Evolutionary conservation across 202 grass and related monocot genomes (phyloP).

Genomic region (Schoenoplectus tabernaemontani): DNA sequence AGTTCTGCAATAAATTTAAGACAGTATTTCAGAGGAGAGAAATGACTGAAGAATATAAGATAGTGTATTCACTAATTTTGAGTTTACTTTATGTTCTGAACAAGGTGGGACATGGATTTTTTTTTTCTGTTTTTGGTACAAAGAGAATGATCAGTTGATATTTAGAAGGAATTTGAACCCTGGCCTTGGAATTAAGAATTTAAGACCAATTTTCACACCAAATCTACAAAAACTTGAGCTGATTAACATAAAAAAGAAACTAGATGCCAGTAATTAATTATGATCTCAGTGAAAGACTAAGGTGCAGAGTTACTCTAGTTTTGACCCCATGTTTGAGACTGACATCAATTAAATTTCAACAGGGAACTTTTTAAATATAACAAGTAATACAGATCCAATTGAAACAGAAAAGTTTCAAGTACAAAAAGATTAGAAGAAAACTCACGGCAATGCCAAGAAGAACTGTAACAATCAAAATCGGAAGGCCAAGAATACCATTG

Average conservation of each 20-base stretch:
- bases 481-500: conserved; percentile 42
- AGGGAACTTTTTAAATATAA: neutral
- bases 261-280: neutral
- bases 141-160: neutral
- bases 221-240: neutral
- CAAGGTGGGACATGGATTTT: neutral
- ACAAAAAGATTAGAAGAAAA: neutral
- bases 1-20: conserved; percentile 26
- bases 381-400: neutral
- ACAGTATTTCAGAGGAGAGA: neutral
- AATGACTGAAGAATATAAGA: neutral
- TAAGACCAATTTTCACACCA: neutral
- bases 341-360: neutral
- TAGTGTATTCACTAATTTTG: neutral
- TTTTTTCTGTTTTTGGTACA: neutral
- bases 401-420: neutral
- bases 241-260: too few relatives aligned
- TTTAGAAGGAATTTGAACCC: neutral
- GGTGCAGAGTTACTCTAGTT: neutral
- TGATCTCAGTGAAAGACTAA: neutral
- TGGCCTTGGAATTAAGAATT: neutral
- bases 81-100: neutral
- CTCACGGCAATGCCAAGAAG: conserved; percentile 42
- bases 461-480: conserved; percentile 36
- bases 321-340: neutral